Base-by-base conservation (phyloP, 1,284 basidiomycete species). In the Cutaneotrichosporon cyanovorans region DNA sequence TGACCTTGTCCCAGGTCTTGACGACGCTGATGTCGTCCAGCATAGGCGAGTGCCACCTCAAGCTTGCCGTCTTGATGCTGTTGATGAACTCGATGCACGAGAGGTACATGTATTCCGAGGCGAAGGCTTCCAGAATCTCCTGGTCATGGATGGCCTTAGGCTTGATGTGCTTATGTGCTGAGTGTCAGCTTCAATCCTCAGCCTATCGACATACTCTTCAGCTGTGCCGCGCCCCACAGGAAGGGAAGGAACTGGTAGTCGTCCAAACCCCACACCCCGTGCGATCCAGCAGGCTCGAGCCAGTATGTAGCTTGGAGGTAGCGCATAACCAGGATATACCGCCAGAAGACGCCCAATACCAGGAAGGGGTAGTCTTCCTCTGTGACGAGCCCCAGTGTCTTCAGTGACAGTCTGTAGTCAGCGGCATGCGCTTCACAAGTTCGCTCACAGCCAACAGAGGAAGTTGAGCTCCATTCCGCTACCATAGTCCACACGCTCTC, bases 391-490 rank as follows among this genome's bases (percentile, higher is more conserved):
- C 79, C 81, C 2, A 97, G 73, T 21, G 80, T 80, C 56, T 83
- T 80, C 2, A 98, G 73, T 62, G 88, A 93, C 35, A 92, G 75
- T 47, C 90, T 93, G 56, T 16, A 4, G 36, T 48, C 16, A 30
- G 22, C 22, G n/a, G n/a, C n/a, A n/a, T n/a, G n/a, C n/a, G n/a
- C n/a, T n/a, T 35, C 16, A 41, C 50, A 10, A 4, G 41, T n/a
- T 25, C n/a, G 7, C 87, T 62, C 67, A 95, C 90, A 98, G 67
- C 92, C 92, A 98, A 62, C 89, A 96, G 11, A 96, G 58, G 65
- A 97, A 98, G 72, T 97, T 96, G 49, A 98, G 78, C 69, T 99
- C 95, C 91, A 97, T 97, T 2, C 93, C 93, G 62, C 90, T 95
- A 9, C 95, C 93, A 70, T 99, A 99, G 71, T 99, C 95, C 52